These are phyloP conservation scores for Trichoderma virens DNA, from an alignment of 495 filamentous ascomycete genomes.

Conservation along the genomic window DNA sequence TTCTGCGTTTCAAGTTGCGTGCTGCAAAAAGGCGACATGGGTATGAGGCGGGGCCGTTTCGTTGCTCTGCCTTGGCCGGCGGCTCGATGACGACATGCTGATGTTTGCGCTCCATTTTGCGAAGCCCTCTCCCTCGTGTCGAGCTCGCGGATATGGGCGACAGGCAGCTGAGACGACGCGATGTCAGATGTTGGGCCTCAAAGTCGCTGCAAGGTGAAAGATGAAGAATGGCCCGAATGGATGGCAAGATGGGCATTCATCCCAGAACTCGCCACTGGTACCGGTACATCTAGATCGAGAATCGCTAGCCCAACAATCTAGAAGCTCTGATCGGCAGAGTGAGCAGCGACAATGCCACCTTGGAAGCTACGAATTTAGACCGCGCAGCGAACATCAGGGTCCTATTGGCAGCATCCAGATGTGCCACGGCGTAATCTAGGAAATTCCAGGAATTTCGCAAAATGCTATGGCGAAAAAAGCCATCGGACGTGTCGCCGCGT, in stretches of 20 bases:
- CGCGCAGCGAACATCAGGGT: neutral
- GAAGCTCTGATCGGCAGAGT: neutral
- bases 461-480: neutral
- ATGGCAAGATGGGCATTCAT: no score
- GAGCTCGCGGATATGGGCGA: neutral
- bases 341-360: neutral
- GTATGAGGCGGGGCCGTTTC: neutral
- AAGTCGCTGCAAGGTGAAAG: neutral
- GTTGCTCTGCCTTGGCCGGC: neutral
- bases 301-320: neutral
- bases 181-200: no score
- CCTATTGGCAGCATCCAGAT: neutral
- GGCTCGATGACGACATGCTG: slow-evolving; percentile 6
- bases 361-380: neutral
- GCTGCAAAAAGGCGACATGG: neutral
- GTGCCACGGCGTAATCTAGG: neutral
- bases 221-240: neutral
- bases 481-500: neutral
- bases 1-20: slow-evolving; percentile 2
- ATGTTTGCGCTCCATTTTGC: neutral
- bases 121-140: neutral
- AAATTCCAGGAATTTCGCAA: neutral
- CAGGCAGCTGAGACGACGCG: no score
- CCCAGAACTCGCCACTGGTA: no score
- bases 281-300: no score